Base-by-base conservation (phyloP, 2,329 filamentous ascomycete species). In the Trichoderma hamatum region DNA sequence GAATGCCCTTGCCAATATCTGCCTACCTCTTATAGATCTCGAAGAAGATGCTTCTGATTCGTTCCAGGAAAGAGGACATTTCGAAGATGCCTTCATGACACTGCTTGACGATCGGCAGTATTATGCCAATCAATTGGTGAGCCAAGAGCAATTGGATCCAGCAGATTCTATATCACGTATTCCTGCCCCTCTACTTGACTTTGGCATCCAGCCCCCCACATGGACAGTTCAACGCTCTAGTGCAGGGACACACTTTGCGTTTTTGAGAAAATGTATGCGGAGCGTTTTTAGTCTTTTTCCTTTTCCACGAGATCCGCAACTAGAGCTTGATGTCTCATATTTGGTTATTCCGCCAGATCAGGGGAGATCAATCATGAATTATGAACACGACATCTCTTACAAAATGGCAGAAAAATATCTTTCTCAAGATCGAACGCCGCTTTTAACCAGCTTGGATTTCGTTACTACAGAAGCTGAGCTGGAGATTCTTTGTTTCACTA, bases 121-220 rank as follows among this genome's bases (percentile, higher is more conserved):
- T 10, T 67, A 68, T 16, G 58, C 64, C 11, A 67, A 70, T 24
- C 63, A n/a, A 6, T 59, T 69, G 19, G 52, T 74, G 6, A 75
- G 76, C 43, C 74, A 77, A 67, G 80, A 82, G 51, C 71, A 71
- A 14, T 56, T 79, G 1, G 70, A 77, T 26, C 69, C 73, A 24
- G 55, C 69, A 5, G 73, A 77, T 19, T 72, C 75, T 4, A 68
- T 74, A 1, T 69, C 77, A 5, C 73, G 78, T 30, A 52, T 80
- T 24, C 69, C 72, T 2, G 73, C 78, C 51, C 78, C 78, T 6
- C 43, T 67, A 9, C 56, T 79, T 28, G 70, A 76, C 34, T 79
- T 78, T 49, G 69, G 70, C 1, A 71, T 73, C 26, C 68, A 74
- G 16, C 54, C 67, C 5, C 71, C 74, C 1, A 70, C 71, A 43